Evolutionary conservation across 257 asterid species (phyloP), one percentile per base, ranked within the genome.

Genomic region (Jaltomata sinuosa): DNA sequence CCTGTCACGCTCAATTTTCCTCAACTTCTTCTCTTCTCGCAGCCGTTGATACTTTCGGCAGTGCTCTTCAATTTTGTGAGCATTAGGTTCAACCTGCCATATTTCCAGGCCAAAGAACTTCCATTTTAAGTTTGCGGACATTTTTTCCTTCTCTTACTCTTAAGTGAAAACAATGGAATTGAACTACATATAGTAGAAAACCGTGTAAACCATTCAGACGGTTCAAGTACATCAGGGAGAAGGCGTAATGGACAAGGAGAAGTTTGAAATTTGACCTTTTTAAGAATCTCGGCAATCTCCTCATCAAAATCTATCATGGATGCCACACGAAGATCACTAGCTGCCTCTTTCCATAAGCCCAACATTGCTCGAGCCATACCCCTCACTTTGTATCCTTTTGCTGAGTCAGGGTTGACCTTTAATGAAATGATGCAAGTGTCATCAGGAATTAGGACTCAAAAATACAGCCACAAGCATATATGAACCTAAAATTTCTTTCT

Each of bases 321-420:
- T 9, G 98, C 97, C 84, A 89, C 80, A 45, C 78, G 94, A 90
- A 96, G 93, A 89, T 94, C 97, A 31, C 87, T 84, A 78, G 93
- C 96, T 11, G 97, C 96, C 88, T 91, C 96, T 91, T 92, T 92
- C 98, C 98, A 95, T 59, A 91, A 90, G 83, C 97, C 98, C 89
- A 94, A 64, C 97, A 92, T 91, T 79, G 94, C 91, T 89, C 91
- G 90, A 50, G 96, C 96, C 89, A 91, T 88, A 47, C 98, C 99
- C 81, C 97, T 91, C 71, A 91, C 87, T 93, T 96, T 96, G 77
- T 91, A 96, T 29, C 97, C 97, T 86, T 91, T 94, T 22, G 98
- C 97, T 38, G 95, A 94, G 90, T 93, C 97, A 21, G 94, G 91
- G 82, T 94, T 92, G 87, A 94, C 91, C 98, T 95, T 84, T 55